Base-by-base conservation (phyloP, 2,329 filamentous ascomycete genomes). In the Verticillium tricorpus region DNA sequence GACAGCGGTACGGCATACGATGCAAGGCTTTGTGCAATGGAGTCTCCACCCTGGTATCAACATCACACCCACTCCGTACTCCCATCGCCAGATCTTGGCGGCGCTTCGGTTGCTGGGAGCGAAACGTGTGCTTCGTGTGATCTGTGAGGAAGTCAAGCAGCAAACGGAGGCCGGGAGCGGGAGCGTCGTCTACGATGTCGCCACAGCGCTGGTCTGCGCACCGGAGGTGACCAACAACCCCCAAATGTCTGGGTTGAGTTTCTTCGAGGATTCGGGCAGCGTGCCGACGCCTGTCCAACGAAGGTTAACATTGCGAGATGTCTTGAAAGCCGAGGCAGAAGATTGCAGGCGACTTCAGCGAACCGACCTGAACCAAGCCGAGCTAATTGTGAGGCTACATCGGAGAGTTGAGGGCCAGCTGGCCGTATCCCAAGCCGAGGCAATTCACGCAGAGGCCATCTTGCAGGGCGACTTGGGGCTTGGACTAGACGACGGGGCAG, bases 1-100 rank as follows among this genome's bases (percentile, higher is more conserved):
- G 0, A 79, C 80, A 1, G 80, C 83, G 0, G 70, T 93, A 39
- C 84, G 85, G 52, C 81, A 85, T 60, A 87, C 85, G 0, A 77
- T 92, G 1, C 83, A 87, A 60, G 80, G 78, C 1, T 81, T 93
- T 5, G 80, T 88, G 2, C 81, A 86, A 57, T 94, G 91, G 91
- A 85, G 82, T 35, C 74, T 86, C 45, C 81, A 87, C 58, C 81
- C 84, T 0, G 77, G 76, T 5, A 73, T 82, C 39, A 85, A 82
- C 62, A 77, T 77, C 35, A 84, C 84, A 76, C 85, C 85, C 1
- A 81, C 89, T 0, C 81, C 83, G 12, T 94, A 93, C 71, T 91
- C 89, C 0, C 89, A 93, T 70, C 85, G 88, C 5, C 88, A 90
- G 65, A 77, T 92, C 2, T 81, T 91, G 9, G 80, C 83, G 0